Evolutionary conservation across 1,284 basidiomycete species (phyloP), one percentile per base, ranked within the genome.

Genomic region (Sporisorium exsertum): DNA sequence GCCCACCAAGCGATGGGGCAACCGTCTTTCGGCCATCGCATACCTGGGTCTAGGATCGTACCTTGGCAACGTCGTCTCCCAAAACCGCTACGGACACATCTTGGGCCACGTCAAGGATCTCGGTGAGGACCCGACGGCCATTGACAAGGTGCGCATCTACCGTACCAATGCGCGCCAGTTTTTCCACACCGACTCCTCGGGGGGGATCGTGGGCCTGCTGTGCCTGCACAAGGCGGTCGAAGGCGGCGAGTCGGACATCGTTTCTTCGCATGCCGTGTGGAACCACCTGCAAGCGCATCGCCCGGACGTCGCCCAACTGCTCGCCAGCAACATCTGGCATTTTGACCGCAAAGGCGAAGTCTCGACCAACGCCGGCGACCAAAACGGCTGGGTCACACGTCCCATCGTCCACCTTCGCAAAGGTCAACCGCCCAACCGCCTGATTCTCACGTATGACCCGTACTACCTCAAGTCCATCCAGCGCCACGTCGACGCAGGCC

Each of bases 191-290:
- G 80, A 80, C 51, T 79, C 69, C 4, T 72, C 70, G 35, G 79
- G 78, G 35, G 86, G 86, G 29, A 80, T 87, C 20, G 85, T 87
- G 58, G 87, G 87, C 6, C 80, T 88, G 4, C 82, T 87, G 18
- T 88, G 87, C 56, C 84, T 88, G 15, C 84, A 86, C 78, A 84
- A 83, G 51, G 86, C 87, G 1, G 81, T 84, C 50, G 85, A 87
- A 67, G 87, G 87, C 1, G 87, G 87, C 49, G 87, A 88, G 64
- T 81, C 76, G 26, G 87, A 88, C 72, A 86, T 88, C 43, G 87
- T 86, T 26, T 87, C 86, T 0, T 80, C 86, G 1, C 87, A 88
- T 65, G 69, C 84, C 24, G 66, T 88, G 12, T 88, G 85, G 86
- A 88, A 88, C 78, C 82, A 84, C 8, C 75, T 88, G 1, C 87